Evolutionary conservation across 2,329 filamentous ascomycete species (phyloP), one percentile per base, ranked within the genome.

Genomic region (Xylariaceae sp.): DNA sequence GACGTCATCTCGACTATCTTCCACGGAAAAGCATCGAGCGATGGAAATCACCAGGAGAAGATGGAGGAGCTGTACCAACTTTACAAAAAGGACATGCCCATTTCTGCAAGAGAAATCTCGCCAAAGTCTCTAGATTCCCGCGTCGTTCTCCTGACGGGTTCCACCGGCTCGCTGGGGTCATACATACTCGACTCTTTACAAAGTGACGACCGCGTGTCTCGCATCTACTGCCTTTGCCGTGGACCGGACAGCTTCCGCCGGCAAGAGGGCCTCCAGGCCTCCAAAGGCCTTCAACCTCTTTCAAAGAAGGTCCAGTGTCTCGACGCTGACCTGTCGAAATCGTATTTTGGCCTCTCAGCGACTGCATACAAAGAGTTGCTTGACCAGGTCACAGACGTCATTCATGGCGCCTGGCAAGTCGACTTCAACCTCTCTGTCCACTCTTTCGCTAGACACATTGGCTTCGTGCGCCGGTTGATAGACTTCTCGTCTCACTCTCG

Each of bases 151-250:
- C n/a, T 65, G 8, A 65, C 63, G 1, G 63, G 63, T 1, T 58
- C 61, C 9, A 65, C 61, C 2, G 63, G 63, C 21, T 61, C 61
- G 0, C 39, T 65, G 18, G 63, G 63, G 1, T 56, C 61, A 13
- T 63, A 65, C 39, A 50, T 64, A 10, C 53, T 65, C 6, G 55
- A 62, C 43, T 47, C 49, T 1, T 29, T 65, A n/a, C 40, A 54
- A 5, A 21, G 32, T 5, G 40, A 59, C 18, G 5, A 30, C n/a
- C 12, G 41, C 10, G 50, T 65, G 6, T 42, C 51, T 7, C 29
- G 21, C 5, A 54, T 65, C 18, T 59, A 60, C 55, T 62, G 61
- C 39, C 61, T 65, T 4, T 59, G 55, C 34, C 58, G 61, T 3
- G 62, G 58, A 0, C 42, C 48, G 1, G 49, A 51, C 1, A 52